Evolutionary conservation across 2,329 filamentous ascomycete species (phyloP).

Genomic region (Venturia aucupariae): DNA sequence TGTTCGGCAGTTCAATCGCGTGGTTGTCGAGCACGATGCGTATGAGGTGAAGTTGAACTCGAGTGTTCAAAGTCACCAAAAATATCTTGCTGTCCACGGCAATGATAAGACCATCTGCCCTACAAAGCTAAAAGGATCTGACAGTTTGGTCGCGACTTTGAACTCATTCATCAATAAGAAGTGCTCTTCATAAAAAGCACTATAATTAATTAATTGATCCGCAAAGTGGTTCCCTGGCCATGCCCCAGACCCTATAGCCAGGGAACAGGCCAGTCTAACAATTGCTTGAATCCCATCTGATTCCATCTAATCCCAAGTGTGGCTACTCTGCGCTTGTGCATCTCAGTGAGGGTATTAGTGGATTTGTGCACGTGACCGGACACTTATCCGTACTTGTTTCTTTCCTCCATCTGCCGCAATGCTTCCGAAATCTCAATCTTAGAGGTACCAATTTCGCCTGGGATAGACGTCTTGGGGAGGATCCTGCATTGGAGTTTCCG

Average conservation of each 20-base stretch:
- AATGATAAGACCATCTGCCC: background rate
- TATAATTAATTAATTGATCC: constrained; percentile 7
- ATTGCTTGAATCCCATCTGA: background rate
- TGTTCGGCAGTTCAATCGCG: background rate
- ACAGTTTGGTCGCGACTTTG: background rate
- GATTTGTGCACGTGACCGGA: background rate
- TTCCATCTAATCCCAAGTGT: too few species aligned
- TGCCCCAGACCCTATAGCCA: background rate
- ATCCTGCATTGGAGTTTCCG: too few species aligned
- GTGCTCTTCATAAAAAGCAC: background rate
- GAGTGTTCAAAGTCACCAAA: background rate
- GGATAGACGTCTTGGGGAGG: too few species aligned
- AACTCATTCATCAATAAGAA: background rate
- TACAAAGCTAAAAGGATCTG: background rate
- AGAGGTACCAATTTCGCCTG: background rate
- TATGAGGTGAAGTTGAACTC: background rate
- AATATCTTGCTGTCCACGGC: background rate
- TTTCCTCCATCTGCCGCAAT: background rate
- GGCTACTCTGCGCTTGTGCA: background rate
- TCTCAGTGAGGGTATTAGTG: background rate
- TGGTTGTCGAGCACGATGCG: background rate
- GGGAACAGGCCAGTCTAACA: background rate
- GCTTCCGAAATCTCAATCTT: background rate
- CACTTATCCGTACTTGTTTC: background rate
- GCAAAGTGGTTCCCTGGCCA: background rate